Evolutionary conservation across 2,329 filamentous ascomycete genomes (phyloP).

Genomic region (Geoglossum cookeanum): DNA sequence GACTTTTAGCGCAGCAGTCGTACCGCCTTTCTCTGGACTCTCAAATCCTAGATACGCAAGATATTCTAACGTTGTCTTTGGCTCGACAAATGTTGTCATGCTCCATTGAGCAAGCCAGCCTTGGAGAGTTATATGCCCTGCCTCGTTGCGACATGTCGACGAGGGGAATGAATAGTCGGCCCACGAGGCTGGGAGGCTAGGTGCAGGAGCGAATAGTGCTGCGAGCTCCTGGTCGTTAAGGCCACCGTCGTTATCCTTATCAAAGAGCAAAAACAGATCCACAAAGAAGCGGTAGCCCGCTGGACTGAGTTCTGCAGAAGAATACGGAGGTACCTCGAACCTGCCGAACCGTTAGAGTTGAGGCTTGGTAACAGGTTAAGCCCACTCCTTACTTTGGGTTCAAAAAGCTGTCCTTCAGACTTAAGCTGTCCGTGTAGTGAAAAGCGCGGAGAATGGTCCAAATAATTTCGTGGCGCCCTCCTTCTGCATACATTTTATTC

Average conservation of each 20-base stretch:
- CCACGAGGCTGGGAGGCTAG: constrained; percentile 76
- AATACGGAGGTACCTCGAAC: constrained; percentile 81
- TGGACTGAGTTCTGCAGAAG: constrained; percentile 84
- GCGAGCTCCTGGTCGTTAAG: constrained; percentile 70
- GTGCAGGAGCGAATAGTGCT: constrained; percentile 80
- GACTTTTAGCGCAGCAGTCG: constrained; percentile 73
- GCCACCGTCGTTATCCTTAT: constrained; percentile 94
- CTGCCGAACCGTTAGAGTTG: neutral
- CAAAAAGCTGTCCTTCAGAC: constrained; percentile 75
- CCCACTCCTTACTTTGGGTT: constrained; percentile 43
- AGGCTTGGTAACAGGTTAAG: neutral
- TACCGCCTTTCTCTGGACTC: constrained; percentile 52
- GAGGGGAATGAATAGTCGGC: constrained; percentile 75
- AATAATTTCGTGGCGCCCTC: constrained; percentile 92
- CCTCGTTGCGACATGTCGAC: constrained; percentile 87
- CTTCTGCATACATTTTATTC: constrained; percentile 93
- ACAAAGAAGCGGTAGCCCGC: constrained; percentile 95
- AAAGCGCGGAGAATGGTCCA: constrained; percentile 95
- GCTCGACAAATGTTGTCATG: constrained; percentile 96
- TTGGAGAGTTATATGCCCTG: constrained; percentile 84
- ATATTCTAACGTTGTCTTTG: constrained; percentile 88
- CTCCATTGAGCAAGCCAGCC: constrained; percentile 99
- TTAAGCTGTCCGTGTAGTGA: constrained; percentile 89
- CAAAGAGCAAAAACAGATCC: constrained; percentile 82
- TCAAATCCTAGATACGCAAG: constrained; percentile 94